Evolutionary conservation across 176 grass and related monocot genomes (phyloP).

Genomic region (Guadua angustifolia): DNA sequence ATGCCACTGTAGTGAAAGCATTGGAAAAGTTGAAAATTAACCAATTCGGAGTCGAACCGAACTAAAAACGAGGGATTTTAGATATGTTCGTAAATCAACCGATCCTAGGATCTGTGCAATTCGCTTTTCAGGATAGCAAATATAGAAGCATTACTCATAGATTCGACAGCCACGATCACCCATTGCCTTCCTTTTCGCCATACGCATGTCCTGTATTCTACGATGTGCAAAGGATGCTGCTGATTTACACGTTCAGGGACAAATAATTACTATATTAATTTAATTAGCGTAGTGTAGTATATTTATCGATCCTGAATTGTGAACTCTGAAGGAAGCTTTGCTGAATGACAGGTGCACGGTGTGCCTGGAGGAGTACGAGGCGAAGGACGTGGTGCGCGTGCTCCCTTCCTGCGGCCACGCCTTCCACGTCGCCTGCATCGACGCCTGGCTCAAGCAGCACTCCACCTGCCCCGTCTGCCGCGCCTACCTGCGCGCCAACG

Average conservation of each 20-base stretch:
- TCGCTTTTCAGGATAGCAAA: too few relatives aligned
- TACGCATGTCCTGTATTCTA: not conserved
- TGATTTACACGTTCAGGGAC: not conserved
- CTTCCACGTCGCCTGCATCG: constrained; percentile 82
- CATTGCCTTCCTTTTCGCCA: not conserved
- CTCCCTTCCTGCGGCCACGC: constrained; percentile 68
- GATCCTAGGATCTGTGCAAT: too few relatives aligned
- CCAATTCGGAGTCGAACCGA: too few relatives aligned
- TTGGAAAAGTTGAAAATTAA: not conserved
- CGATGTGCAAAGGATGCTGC: not conserved
- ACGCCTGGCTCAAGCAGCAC: constrained; percentile 68
- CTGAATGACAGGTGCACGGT: constrained; percentile 56
- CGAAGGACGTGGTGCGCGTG: constrained; percentile 64
- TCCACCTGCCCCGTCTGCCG: constrained; percentile 72
- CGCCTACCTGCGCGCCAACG: constrained; percentile 54
- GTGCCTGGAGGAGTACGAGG: constrained; percentile 67
- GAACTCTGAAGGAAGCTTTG: not conserved
- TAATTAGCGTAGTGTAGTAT: not conserved
- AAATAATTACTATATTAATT: not conserved
- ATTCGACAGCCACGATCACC: too few relatives aligned
- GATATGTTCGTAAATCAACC: too few relatives aligned
- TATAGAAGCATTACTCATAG: too few relatives aligned
- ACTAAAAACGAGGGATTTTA: too few relatives aligned
- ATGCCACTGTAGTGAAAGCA: not conserved
- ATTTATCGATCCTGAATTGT: not conserved